These are phyloP conservation scores for Cryptomeria japonica DNA, from an alignment of 75 land plant genomes.

Conservation along the genomic window DNA sequence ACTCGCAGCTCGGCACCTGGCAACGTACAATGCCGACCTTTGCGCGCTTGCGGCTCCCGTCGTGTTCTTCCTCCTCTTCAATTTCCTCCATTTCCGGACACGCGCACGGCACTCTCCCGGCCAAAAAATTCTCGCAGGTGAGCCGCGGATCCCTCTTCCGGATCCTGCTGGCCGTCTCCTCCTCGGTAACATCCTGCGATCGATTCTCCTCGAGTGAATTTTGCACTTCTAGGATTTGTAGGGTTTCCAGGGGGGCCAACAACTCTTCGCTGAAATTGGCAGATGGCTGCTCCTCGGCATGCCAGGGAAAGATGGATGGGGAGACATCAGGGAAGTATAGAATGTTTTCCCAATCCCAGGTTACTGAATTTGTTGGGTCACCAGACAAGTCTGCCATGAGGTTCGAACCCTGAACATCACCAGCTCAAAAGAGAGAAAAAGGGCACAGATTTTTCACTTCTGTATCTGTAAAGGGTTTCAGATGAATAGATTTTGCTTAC, in stretches of 20 bases:
- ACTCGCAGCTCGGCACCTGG: slow-evolving; percentile 89
- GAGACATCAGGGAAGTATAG: slow-evolving; percentile 43
- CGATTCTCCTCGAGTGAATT: slow-evolving; percentile 4
- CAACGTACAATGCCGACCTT: slow-evolving; percentile 44
- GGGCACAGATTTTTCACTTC: background rate
- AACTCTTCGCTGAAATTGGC: background rate
- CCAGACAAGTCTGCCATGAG: slow-evolving; percentile 13
- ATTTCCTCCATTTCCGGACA: slow-evolving; percentile 85
- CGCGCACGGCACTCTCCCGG: slow-evolving; percentile 93
- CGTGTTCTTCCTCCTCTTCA: slow-evolving; percentile 48
- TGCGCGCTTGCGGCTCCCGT: slow-evolving; percentile 43
- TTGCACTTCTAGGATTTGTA: background rate
- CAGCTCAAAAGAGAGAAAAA: background rate
- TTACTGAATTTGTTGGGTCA: slow-evolving; percentile 17
- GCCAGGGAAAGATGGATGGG: slow-evolving; percentile 28
- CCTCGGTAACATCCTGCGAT: background rate
- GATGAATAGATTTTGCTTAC: background rate
- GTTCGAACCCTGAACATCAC: background rate
- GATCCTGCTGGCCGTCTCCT: slow-evolving; percentile 14
- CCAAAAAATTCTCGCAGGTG: slow-evolving; percentile 79
- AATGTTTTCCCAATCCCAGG: slow-evolving; percentile 77
- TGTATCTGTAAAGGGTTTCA: background rate
- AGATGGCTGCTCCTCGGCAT: slow-evolving; percentile 11
- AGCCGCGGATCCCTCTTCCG: slow-evolving; percentile 85
- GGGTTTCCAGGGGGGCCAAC: background rate